Percentiles rank a stretch among this genome's conserved stretches.
Evolutionary conservation across 176 grass and related monocot species (phyloP).

Genomic region (Zoysia japonica): DNA sequence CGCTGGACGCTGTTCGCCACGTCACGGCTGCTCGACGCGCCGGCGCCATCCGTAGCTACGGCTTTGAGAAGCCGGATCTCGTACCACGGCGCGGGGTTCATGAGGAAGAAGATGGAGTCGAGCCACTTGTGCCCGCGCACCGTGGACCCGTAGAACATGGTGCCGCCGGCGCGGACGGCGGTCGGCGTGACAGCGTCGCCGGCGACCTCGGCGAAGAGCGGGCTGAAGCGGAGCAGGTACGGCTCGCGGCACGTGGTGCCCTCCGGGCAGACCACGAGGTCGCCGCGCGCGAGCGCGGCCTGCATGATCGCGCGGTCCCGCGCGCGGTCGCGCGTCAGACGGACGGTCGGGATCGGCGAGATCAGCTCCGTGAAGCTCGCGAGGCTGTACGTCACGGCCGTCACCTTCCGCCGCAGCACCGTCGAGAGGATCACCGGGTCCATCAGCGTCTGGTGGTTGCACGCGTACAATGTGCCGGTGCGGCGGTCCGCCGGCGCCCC

Average conservation of each 20-base stretch:
- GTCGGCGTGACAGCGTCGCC: conserved; percentile 48
- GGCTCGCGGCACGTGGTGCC: conserved; percentile 73
- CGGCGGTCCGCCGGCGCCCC: not conserved
- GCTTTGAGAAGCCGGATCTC: conserved; percentile 27
- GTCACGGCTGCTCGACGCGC: conserved; percentile 15
- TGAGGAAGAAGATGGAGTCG: conserved; percentile 68
- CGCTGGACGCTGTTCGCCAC: conserved; percentile 48
- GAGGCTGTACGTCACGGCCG: conserved; percentile 70
- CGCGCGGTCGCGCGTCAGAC: conserved; percentile 54
- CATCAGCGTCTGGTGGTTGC: conserved; percentile 77
- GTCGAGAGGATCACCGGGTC: conserved; percentile 65
- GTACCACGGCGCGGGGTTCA: conserved; percentile 62
- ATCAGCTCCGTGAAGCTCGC: conserved; percentile 61
- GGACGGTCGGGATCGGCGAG: conserved; percentile 62
- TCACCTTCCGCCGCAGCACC: conserved; percentile 50
- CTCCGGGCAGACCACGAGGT: conserved; percentile 73
- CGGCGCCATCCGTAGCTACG: not conserved
- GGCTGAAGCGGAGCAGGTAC: conserved; percentile 75
- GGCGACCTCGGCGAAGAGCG: conserved; percentile 55
- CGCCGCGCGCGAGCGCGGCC: conserved; percentile 37
- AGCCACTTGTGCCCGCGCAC: conserved; percentile 57
- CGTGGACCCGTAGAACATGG: conserved; percentile 69
- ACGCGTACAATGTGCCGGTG: conserved; percentile 51
- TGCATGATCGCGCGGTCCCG: conserved; percentile 48
- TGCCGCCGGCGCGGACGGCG: conserved; percentile 31